Evolutionary conservation across 257 asterid species (phyloP).

Genomic region (Primulina eburnea): DNA sequence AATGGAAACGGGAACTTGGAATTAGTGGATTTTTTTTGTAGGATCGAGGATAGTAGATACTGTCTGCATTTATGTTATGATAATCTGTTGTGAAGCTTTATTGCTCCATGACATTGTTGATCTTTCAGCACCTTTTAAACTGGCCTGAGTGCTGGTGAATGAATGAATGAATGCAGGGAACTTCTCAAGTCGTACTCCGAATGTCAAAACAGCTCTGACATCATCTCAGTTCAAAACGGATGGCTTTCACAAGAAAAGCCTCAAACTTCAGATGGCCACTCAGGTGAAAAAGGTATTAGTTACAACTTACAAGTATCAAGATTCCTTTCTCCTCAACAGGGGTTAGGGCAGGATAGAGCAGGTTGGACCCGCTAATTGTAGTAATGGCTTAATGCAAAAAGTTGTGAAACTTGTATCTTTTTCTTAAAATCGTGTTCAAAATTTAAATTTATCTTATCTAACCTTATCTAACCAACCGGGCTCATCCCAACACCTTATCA

Average conservation of each 20-base stretch:
- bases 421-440: too few relatives aligned
- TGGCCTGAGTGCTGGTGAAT: constrained; percentile 18
- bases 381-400: too few relatives aligned
- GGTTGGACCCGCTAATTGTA: too few relatives aligned
- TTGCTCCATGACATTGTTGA: constrained; percentile 6
- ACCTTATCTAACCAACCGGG: too few relatives aligned
- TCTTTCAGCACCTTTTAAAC: not conserved
- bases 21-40: not conserved
- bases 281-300: constrained; percentile 41
- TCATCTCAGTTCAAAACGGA: constrained; percentile 66
- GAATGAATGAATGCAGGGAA: constrained; percentile 46
- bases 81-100: not conserved
- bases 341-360: too few relatives aligned
- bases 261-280: constrained; percentile 26
- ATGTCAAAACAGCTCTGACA: constrained; percentile 67
- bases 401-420: too few relatives aligned
- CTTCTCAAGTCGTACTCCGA: constrained; percentile 79
- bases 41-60: not conserved
- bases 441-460: too few relatives aligned
- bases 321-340: not conserved
- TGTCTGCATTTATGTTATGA: not conserved
- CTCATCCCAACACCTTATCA: too few relatives aligned
- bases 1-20: not conserved
- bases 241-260: constrained; percentile 80
- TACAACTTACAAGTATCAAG: not conserved